Percentiles rank a stretch among this genome's conserved stretches.
Conservation (phyloP, 1,139 yeast species). For the Candida sp. region DNA sequence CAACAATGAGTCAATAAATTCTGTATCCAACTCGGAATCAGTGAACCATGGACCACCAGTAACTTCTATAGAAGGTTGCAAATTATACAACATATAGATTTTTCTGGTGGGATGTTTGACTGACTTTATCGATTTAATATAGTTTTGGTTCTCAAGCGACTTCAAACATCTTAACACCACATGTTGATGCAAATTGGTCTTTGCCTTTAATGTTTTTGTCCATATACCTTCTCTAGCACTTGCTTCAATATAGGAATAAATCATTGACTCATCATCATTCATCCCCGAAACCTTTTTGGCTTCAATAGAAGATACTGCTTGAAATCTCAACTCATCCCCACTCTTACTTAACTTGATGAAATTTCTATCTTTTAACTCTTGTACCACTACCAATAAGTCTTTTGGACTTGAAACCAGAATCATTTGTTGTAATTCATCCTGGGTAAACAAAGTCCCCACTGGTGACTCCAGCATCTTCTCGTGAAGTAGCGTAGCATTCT, state of each 20-base stretch:
- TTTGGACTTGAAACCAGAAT: slow-evolving; percentile 29
- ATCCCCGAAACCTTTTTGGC: slow-evolving; percentile 71
- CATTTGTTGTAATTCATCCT: slow-evolving; percentile 53
- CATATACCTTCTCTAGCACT: slow-evolving; percentile 95
- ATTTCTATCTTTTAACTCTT: slow-evolving; percentile 61
- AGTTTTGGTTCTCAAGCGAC: slow-evolving; percentile 75
- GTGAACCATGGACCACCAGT: slow-evolving; percentile 99
- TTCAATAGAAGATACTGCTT: slow-evolving; percentile 64
- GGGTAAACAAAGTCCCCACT: slow-evolving; percentile 47
- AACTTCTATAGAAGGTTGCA: slow-evolving; percentile 92
- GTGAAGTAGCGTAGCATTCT: slow-evolving; percentile 55
- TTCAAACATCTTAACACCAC: slow-evolving; percentile 86
- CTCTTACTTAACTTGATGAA: slow-evolving; percentile 65
- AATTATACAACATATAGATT: slow-evolving; percentile 89
- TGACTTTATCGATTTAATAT: slow-evolving; percentile 85
- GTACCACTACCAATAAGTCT: slow-evolving; percentile 59
- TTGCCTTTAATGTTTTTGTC: slow-evolving; percentile 91
- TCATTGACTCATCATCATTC: slow-evolving; percentile 87
- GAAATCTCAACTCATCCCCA: slow-evolving; percentile 67
- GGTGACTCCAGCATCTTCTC: slow-evolving; percentile 53
- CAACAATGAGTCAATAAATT: slow-evolving; percentile 80
- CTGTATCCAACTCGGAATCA: slow-evolving; percentile 91
- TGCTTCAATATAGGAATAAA: slow-evolving; percentile 87
- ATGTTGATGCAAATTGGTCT: slow-evolving; percentile 90
- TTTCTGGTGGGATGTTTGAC: slow-evolving; percentile 97